Evolutionary conservation across 2,329 filamentous ascomycete species (phyloP).

Genomic region (Clonostachys solani): DNA sequence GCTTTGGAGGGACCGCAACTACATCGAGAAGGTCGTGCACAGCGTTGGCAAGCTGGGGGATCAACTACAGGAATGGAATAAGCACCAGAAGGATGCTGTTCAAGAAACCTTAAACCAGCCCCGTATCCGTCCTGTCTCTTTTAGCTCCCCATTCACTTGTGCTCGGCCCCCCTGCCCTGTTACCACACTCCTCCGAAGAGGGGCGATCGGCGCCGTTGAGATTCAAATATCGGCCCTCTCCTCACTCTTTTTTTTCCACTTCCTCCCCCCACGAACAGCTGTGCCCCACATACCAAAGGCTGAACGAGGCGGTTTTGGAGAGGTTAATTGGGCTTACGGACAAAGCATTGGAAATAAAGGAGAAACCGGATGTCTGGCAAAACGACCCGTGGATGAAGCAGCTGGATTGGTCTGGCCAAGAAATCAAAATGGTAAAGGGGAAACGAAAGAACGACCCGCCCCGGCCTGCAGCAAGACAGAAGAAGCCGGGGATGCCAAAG

Average conservation of each 20-base stretch:
- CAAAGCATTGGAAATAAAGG: conserved; percentile 72
- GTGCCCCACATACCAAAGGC: conserved; percentile 63
- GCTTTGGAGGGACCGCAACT: too few species aligned
- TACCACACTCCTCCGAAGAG: not conserved
- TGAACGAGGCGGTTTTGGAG: conserved; percentile 74
- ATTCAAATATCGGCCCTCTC: not conserved
- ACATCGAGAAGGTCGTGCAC: too few species aligned
- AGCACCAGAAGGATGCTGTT: too few species aligned
- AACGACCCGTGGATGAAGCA: conserved; percentile 89
- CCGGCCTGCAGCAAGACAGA: conserved; percentile 76
- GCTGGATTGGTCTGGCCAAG: conserved; percentile 93
- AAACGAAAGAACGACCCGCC: conserved; percentile 83
- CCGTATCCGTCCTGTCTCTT: not conserved
- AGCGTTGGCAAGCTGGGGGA: too few species aligned
- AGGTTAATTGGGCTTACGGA: conserved; percentile 71
- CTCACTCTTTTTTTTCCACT: conserved; percentile 4
- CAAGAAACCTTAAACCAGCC: not conserved
- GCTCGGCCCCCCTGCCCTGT: not conserved
- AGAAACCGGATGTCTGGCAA: conserved; percentile 62
- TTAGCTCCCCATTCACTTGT: not conserved
- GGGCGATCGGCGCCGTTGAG: not conserved
- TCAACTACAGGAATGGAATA: too few species aligned
- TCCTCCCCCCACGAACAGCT: too few species aligned
- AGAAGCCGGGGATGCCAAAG: conserved; percentile 88
- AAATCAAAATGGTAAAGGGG: conserved; percentile 84